Base-by-base conservation (phyloP, 768 basidiomycete genomes). In the Suillus clintonianus region DNA sequence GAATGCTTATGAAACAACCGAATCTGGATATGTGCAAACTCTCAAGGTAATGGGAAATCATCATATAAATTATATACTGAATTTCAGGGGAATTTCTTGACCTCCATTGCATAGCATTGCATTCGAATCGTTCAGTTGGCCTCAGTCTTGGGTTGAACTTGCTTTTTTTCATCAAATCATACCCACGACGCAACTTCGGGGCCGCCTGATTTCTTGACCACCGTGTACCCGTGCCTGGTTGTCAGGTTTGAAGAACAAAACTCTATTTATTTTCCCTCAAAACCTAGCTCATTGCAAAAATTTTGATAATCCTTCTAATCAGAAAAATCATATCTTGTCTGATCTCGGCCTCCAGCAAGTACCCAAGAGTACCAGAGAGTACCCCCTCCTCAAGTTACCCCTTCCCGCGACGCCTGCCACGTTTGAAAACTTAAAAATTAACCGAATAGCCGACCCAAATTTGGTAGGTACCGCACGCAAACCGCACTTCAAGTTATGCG, bases 211-310 rank as follows among this genome's bases (percentile, higher is more conserved):
- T 67, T 67, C 42, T 39, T 51, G 54, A 56, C 22, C 43, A 60
- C 63, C 63, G 65, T 64, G 62, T 51, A 59, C 48, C n/a, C 62
- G 73, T 76, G 70, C 74, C 74, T 74, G 74, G 71, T 68, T 63
- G 72, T 65, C 65, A 64, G 37, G 71, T 57, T 59, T 67, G 62
- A 48, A 39, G 56, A 43, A 71, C 66, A 67, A 68, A 68, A 66
- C 63, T 61, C 63, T 64, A 62, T 55, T 64, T 66, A 15, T 63
- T 55, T 47, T 59, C 36, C 60, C 59, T 62, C 37, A 65, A 54
- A 65, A 54, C 48, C 41, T 45, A 43, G 27, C 24, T 48, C 24
- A 50, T 51, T 51, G 50, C 15, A 19, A 4, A 32, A 51, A 30
- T 61, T 61, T 36, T 22, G 37, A 63, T 59, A 14, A 30, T 5